Evolutionary conservation across 2,329 filamentous ascomycete species (phyloP).

Genomic region (Lasiodiplodia gonubiensis): DNA sequence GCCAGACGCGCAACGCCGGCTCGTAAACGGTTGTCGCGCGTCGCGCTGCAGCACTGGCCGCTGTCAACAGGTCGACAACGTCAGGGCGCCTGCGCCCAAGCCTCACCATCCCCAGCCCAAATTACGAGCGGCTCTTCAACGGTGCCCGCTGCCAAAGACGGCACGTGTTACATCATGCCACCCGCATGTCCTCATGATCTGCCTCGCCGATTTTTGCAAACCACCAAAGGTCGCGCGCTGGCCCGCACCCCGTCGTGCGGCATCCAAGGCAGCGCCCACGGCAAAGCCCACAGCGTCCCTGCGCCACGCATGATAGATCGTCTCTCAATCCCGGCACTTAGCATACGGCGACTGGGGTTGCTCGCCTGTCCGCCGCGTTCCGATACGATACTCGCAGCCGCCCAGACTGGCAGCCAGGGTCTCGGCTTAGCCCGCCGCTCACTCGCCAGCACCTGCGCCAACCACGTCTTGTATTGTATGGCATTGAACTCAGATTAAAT

Average conservation of each 20-base stretch:
- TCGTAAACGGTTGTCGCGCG: slow-evolving; percentile 14
- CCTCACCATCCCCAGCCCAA: slow-evolving; percentile 9
- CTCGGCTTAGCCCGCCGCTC: not conserved
- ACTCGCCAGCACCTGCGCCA: not conserved
- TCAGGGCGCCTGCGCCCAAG: slow-evolving; percentile 6
- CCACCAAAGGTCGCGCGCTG: slow-evolving; percentile 2
- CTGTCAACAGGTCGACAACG: not conserved
- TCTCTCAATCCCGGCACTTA: slow-evolving; percentile 6
- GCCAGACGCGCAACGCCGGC: slow-evolving; percentile 21
- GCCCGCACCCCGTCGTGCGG: slow-evolving; percentile 18
- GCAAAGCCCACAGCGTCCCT: slow-evolving; percentile 10
- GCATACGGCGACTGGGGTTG: slow-evolving; percentile 12
- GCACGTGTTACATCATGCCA: slow-evolving; percentile 28
- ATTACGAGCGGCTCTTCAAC: slow-evolving; percentile 18
- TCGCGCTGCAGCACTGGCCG: not conserved
- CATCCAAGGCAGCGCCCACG: not conserved
- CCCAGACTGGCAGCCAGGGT: slow-evolving; percentile 3
- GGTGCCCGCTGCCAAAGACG: slow-evolving; percentile 5
- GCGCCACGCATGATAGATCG: slow-evolving; percentile 22
- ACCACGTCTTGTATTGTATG: slow-evolving; percentile 16
- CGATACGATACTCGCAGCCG: slow-evolving; percentile 11
- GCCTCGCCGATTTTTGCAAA: slow-evolving; percentile 2
- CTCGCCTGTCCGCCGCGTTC: slow-evolving; percentile 14
- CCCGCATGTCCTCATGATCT: slow-evolving; percentile 24
- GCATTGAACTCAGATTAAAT: slow-evolving; percentile 27